Percentiles rank a stretch among this genome's conserved stretches.
phyloP scores from a whole-genome alignment of 1,284 basidiomycete species.

The Schizophyllum amplum region DNA sequence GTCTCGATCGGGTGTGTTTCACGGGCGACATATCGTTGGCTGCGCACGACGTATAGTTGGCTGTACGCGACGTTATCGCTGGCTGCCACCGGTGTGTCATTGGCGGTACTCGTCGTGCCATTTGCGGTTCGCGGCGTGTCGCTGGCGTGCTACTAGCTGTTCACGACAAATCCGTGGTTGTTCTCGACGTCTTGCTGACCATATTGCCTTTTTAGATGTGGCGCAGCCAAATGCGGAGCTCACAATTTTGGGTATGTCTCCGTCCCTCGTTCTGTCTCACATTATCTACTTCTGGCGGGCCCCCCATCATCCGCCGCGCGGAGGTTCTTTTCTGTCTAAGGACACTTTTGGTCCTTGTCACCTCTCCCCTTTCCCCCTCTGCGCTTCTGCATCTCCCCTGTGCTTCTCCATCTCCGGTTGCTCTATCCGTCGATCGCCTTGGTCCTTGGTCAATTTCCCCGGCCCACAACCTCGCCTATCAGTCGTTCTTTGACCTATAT shows the following conservation, averaged over 20 bases:
- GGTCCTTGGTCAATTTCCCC: neutral
- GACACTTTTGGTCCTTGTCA: neutral
- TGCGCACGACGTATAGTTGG: too few species aligned
- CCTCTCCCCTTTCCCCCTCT: too few species aligned
- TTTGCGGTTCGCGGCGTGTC: neutral
- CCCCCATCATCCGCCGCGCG: neutral
- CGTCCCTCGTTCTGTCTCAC: conserved; percentile 4
- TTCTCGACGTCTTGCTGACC: neutral
- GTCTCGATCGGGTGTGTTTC: too few species aligned
- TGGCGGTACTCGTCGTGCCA: conserved; percentile 7
- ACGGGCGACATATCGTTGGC: too few species aligned
- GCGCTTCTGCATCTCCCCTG: too few species aligned
- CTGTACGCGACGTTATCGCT: too few species aligned
- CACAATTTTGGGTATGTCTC: conserved; percentile 68
- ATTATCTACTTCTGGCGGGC: neutral
- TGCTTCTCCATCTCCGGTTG: too few species aligned
- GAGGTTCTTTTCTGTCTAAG: neutral
- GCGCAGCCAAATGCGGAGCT: conserved; percentile 50
- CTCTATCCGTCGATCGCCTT: neutral
- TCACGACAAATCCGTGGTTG: neutral
- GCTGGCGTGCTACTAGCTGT: neutral
- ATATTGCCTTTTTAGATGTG: conserved; percentile 38
- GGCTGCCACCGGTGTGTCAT: too few species aligned
- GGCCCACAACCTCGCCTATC: too few species aligned
- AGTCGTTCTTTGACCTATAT: neutral